A percentile compares a stretch with the other conserved stretches of the same genome.
Evolutionary conservation across 2,329 filamentous ascomycete genomes (phyloP).

Genomic region (Colletotrichum aenigma): DNA sequence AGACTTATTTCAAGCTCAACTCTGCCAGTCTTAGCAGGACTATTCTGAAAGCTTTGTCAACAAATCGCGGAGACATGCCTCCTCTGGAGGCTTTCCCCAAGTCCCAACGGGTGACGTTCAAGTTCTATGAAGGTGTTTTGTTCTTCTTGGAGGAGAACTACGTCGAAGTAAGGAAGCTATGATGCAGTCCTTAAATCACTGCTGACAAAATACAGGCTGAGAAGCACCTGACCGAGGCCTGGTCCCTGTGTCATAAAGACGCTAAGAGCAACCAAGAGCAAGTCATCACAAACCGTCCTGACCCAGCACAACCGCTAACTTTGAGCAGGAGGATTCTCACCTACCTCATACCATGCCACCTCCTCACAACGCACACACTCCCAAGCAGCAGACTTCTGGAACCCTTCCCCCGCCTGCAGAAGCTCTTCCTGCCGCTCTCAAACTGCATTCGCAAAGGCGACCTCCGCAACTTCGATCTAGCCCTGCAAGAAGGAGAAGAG

Average conservation of each 20-base stretch:
- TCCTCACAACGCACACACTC: slow-evolving; percentile 86
- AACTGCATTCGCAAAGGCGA: slow-evolving; percentile 82
- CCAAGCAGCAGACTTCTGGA: slow-evolving; percentile 74
- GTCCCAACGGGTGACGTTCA: slow-evolving; percentile 92
- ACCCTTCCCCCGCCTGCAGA: slow-evolving; percentile 77
- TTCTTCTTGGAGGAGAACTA: slow-evolving; percentile 96
- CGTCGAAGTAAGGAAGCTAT: slow-evolving; percentile 58
- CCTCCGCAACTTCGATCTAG: slow-evolving; percentile 81
- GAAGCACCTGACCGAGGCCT: slow-evolving; percentile 79
- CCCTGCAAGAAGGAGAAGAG: slow-evolving; percentile 82
- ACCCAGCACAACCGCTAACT: slow-evolving; percentile 2
- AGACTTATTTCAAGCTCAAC: slow-evolving; percentile 97
- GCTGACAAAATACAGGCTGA: slow-evolving; percentile 65
- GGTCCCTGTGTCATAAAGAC: slow-evolving; percentile 77
- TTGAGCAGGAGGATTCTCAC: slow-evolving; percentile 78
- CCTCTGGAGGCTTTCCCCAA: slow-evolving; percentile 80
- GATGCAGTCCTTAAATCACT: no score
- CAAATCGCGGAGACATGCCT: slow-evolving; percentile 81
- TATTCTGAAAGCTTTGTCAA: slow-evolving; percentile 81
- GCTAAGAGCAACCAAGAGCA: slow-evolving; percentile 82
- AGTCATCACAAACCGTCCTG: slow-evolving; percentile 29
- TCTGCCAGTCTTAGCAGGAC: slow-evolving; percentile 89
- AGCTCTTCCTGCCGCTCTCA: slow-evolving; percentile 79
- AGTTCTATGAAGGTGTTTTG: slow-evolving; percentile 95
- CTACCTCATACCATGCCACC: slow-evolving; percentile 91